Base-by-base conservation (phyloP, 2,329 filamentous ascomycete species). In the Cercospora berteroae region DNA sequence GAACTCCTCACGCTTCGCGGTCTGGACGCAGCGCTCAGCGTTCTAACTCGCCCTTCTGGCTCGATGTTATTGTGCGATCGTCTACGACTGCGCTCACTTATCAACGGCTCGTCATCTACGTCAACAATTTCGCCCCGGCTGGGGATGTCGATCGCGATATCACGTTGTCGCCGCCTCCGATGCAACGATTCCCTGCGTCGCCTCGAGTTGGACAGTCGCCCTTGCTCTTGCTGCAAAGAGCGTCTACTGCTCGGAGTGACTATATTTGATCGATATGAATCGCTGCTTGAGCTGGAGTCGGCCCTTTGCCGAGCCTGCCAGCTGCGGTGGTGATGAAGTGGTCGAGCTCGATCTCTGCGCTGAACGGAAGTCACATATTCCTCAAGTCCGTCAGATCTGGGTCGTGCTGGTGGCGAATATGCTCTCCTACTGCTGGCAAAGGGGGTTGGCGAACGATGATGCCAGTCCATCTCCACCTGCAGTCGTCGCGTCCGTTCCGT, bases 121-220 rank as follows among this genome's bases (percentile, higher is more conserved):
- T 9, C 42, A 13, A 12, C 13, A 31, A 56, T 20, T 13, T 42
- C 52, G 10, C 16, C 60, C 4, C 25, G 36, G 25, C 31, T 5
- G 13, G 60, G 52, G 5, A 55, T 52, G 29, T 63, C 50, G n/a
- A 44, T n/a, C 4, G 56, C 61, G 36, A 64, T 31, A 20, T 64
- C 61, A 16, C 61, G 31, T 10, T 29, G 33, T 18, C 61, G 61
- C 31, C 61, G 50, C 25, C 61, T 58, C 13, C 20, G 31, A 18
- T 52, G 33, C 18, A 44, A 52, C 18, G 48, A 25, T n/a, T 44
- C 27, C 5, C 50, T 57, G 52, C 61, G 61, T 13, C n/a, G 60
- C 23, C 18, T 29, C 2, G 60, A 27, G 1, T 13, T 31, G 12
- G 4, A n/a, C 16, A 8, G 2, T 18, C 25, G 36, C n/a, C 18